These are phyloP conservation scores for Rhizophagus prolifer DNA, from an alignment of 192 early-diverging fungal species.

Conservation along the genomic window DNA sequence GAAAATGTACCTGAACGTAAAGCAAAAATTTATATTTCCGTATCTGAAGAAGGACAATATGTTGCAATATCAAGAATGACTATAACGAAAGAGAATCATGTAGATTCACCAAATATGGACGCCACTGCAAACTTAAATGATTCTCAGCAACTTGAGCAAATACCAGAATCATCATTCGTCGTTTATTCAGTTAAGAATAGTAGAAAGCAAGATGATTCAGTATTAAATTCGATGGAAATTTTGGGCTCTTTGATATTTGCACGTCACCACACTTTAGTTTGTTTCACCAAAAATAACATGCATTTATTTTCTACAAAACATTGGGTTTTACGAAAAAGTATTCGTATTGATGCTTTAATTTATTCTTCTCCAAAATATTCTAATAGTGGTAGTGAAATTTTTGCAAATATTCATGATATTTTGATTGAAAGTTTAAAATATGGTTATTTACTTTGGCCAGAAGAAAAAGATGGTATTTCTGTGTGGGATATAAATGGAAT, in stretches of 20 bases:
- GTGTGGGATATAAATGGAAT: constrained; percentile 9
- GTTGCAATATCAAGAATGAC: constrained; percentile 15
- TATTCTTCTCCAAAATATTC: not conserved
- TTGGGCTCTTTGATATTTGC: not conserved
- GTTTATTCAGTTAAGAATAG: not conserved
- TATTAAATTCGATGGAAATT: not conserved
- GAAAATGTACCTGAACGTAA: not conserved
- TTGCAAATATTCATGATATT: not conserved
- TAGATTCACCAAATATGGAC: not conserved
- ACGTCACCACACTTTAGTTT: not conserved
- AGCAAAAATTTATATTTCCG: not conserved
- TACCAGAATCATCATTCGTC: not conserved
- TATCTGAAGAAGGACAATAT: constrained; percentile 3
- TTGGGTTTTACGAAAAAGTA: not conserved
- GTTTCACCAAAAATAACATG: not conserved
- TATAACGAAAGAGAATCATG: not conserved
- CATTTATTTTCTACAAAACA: not conserved
- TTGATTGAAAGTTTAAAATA: not conserved
- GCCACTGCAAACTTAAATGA: not conserved
- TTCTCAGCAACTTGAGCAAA: not conserved
- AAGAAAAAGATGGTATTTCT: not conserved
- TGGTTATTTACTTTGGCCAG: not conserved
- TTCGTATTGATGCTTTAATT: not conserved
- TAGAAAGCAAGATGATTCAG: not conserved
- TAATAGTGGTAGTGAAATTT: not conserved